Percentiles rank a stretch among this genome's conserved stretches.
Evolutionary conservation across 2,329 filamentous ascomycete species (phyloP).

Genomic region (Fusarium pilosicola): DNA sequence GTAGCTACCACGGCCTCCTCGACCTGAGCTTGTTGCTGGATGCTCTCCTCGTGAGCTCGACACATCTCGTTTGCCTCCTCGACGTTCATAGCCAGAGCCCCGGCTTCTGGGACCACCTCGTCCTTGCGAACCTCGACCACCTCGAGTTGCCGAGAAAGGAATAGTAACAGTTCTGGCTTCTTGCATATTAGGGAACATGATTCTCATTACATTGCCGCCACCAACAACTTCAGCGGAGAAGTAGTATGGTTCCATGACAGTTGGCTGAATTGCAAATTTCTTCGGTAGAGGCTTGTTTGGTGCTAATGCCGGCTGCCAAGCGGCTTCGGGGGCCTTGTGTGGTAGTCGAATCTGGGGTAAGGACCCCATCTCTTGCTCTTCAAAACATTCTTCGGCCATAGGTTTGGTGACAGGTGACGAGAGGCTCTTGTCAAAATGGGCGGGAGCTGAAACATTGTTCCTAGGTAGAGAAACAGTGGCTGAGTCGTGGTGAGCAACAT

Average conservation of each 20-base stretch:
- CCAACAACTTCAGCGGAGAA: constrained; percentile 48
- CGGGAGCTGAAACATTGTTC: constrained; percentile 9
- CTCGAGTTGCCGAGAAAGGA: constrained; percentile 49
- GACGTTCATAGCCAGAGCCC: constrained; percentile 43
- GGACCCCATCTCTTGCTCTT: constrained; percentile 83
- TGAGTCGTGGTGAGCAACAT: constrained; percentile 57
- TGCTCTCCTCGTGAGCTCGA: constrained; percentile 44
- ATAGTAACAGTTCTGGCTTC: constrained; percentile 53
- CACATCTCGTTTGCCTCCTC: constrained; percentile 49
- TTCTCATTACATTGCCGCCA: constrained; percentile 50
- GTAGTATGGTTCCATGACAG: constrained; percentile 49
- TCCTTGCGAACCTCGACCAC: constrained; percentile 44
- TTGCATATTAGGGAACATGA: constrained; percentile 56
- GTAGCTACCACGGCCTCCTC: constrained; percentile 54
- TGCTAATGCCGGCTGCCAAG: constrained; percentile 69
- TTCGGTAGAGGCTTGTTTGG: constrained; percentile 65
- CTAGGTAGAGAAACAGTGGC: constrained; percentile 77
- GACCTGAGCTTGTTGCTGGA: constrained; percentile 40
- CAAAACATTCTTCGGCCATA: constrained; percentile 82
- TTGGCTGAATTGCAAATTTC: constrained; percentile 57
- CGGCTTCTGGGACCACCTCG: constrained; percentile 46
- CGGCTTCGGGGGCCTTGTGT: constrained; percentile 66
- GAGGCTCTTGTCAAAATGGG: constrained; percentile 51
- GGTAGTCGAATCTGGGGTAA: constrained; percentile 78
- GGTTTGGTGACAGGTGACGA: constrained; percentile 67